phyloP scores from a whole-genome alignment of 306 rosid genomes.

The Fragaria ananassa region DNA sequence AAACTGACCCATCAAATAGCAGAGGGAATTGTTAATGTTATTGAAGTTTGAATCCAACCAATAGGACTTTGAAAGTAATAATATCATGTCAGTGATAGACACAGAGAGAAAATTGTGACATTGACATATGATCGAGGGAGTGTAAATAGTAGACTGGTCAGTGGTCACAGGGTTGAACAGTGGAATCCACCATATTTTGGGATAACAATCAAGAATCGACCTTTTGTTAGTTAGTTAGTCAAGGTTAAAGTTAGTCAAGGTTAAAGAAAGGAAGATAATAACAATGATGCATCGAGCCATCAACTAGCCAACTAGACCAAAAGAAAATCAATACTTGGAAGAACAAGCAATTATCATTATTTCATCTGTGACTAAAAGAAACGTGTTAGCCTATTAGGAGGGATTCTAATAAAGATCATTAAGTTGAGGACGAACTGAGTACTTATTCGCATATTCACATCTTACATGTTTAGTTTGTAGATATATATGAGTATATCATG shows the following conservation, averaged over 20 bases:
- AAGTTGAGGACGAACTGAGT: too few relatives aligned
- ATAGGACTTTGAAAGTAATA: conserved; percentile 17
- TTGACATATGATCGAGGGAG: conserved; percentile 4
- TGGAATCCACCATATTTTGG: neutral
- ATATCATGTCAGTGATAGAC: neutral
- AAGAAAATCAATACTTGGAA: neutral
- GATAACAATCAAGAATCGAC: neutral
- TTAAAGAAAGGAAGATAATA: neutral
- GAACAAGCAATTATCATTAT: neutral
- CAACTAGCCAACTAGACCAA: neutral
- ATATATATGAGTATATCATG: too few relatives aligned
- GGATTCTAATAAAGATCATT: too few relatives aligned
- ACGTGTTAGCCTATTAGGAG: too few relatives aligned
- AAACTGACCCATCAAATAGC: conserved; percentile 51
- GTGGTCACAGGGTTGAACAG: neutral
- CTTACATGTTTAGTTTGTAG: too few relatives aligned
- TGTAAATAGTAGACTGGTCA: conserved; percentile 5
- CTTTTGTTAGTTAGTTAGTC: neutral
- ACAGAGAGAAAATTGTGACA: conserved; percentile 12
- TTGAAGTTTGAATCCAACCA: conserved; percentile 59
- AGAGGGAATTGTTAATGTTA: conserved; percentile 29
- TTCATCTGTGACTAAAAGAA: too few relatives aligned
- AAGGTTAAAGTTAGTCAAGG: neutral
- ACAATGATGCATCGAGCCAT: neutral
- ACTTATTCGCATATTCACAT: too few relatives aligned